Evolutionary conservation across 2,329 filamentous ascomycete species (phyloP).

Genomic region (Diaporthe amygdali): DNA sequence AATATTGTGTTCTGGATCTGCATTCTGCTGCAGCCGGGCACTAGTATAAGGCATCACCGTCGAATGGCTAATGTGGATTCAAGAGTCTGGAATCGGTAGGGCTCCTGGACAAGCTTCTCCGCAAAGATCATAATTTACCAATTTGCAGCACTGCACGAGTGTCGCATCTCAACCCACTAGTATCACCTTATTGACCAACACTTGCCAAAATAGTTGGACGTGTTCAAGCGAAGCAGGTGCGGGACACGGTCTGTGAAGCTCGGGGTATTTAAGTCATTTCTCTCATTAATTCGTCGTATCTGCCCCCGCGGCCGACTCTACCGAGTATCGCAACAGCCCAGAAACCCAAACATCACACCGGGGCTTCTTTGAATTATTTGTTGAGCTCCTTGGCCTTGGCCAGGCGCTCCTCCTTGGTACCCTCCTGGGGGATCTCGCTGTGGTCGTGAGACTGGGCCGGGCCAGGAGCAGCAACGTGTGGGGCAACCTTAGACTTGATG

Average conservation of each 20-base stretch:
- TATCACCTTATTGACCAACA: background rate
- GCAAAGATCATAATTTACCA: background rate
- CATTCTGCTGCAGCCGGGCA: background rate
- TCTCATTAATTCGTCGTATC: background rate
- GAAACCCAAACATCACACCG: background rate
- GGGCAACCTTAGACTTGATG: conserved; percentile 52
- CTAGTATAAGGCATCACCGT: background rate
- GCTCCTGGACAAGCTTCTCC: background rate
- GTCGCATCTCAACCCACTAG: background rate
- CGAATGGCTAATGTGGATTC: background rate
- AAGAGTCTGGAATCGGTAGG: background rate
- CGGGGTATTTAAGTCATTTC: background rate
- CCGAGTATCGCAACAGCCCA: background rate
- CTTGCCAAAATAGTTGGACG: background rate
- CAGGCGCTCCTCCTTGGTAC: conserved; percentile 71
- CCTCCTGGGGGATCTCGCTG: conserved; percentile 56
- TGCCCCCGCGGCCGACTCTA: background rate
- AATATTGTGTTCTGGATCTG: background rate
- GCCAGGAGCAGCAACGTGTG: conserved; percentile 61
- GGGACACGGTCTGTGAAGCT: background rate
- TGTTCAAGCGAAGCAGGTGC: background rate
- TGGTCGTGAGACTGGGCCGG: conserved; percentile 61
- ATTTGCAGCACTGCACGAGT: background rate
- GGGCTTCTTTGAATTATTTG: conserved; percentile 34
- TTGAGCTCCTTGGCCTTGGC: conserved; percentile 71